Evolutionary conservation across 164 flowering plant species (phyloP), one percentile per base, ranked within the genome.

Genomic region (Stephania yunnanensis): DNA sequence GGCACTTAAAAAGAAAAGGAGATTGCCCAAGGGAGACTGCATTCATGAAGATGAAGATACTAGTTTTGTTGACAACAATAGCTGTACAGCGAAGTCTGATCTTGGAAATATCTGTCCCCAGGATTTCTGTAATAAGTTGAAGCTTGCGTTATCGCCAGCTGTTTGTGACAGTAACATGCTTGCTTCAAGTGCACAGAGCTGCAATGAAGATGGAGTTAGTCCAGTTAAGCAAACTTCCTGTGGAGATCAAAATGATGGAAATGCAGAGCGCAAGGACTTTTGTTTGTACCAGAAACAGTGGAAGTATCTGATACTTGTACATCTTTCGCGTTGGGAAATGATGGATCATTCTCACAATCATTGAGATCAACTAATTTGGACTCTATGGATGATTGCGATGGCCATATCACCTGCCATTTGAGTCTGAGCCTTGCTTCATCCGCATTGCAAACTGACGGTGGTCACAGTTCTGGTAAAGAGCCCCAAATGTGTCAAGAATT

Each of bases 371-470:
- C 71, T 64, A 89, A 82, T 79, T 75, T 80, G 64, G 53, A 73
- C 75, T 77, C 86, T 29, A 68, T 53, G 67, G 92, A 92, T 75
- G 94, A 90, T 30, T 74, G 82, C 70, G 99, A 93, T 70, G 83
- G 83, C 20, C 85, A 79, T 79, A 61, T 88, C 12, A 86, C 90
- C 44, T 93, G 96, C 85, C 98, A 89, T 13, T 80, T 95, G 72
- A 91, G 92, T 81, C 86, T 95, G 52, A 86, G 91, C 68, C 85
- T 93, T 31, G 92, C 98, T 74, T 92, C 99, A 77, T 87, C 91
- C 66, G 71, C 91, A n/a, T 71, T 88, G 77, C 89, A 81, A 76
- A 76, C 77, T 67, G 77, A 84, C 45, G 79, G 63, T 52, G 78
- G 76, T 75, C 73, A 79, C 66, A 52, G 67, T 65, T 50, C 84